phyloP scores from a whole-genome alignment of 2,329 filamentous ascomycete genomes.

The Ramularia endophylla region DNA sequence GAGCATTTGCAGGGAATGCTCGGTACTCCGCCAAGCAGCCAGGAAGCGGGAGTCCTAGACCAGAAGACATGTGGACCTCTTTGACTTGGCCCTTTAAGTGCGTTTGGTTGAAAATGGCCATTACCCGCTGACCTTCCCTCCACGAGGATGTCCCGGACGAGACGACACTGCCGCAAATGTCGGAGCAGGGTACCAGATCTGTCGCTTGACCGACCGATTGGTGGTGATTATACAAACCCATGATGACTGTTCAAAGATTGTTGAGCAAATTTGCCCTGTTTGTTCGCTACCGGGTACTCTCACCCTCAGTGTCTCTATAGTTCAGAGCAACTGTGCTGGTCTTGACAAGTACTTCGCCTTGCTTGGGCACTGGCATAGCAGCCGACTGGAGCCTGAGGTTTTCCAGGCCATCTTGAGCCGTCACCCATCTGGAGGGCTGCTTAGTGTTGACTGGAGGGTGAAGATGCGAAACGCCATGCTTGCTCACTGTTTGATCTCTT shows the following conservation, averaged over 20 bases:
- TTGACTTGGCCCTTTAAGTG: conserved; percentile 55
- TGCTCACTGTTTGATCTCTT: conserved; percentile 11
- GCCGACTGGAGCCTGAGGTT: conserved; percentile 33
- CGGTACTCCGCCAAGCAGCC: conserved; percentile 56
- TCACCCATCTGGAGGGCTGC: conserved; percentile 30
- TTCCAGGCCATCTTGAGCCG: conserved; percentile 39
- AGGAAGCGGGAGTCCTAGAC: conserved; percentile 55
- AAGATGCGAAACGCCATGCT: too few relatives aligned
- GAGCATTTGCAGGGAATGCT: conserved; percentile 51
- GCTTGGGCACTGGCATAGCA: conserved; percentile 30
- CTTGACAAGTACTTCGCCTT: conserved; percentile 46
- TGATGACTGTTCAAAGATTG: conserved; percentile 45
- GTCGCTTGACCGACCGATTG: conserved; percentile 41
- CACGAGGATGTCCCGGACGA: conserved; percentile 45
- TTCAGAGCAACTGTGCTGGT: conserved; percentile 49
- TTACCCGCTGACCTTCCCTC: conserved; percentile 58
- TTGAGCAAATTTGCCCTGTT: neutral
- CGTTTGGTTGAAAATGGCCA: conserved; percentile 57
- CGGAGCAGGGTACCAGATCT: conserved; percentile 59
- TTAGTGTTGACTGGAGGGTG: too few relatives aligned
- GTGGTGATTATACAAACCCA: conserved; percentile 63
- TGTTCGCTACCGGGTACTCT: too few relatives aligned
- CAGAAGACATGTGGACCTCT: conserved; percentile 49
- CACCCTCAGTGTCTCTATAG: conserved; percentile 47
- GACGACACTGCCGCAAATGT: conserved; percentile 61